These are phyloP conservation scores for Rutstroemia sp. DNA, from an alignment of 2,329 filamentous ascomycete genomes.

Conservation along the genomic window DNA sequence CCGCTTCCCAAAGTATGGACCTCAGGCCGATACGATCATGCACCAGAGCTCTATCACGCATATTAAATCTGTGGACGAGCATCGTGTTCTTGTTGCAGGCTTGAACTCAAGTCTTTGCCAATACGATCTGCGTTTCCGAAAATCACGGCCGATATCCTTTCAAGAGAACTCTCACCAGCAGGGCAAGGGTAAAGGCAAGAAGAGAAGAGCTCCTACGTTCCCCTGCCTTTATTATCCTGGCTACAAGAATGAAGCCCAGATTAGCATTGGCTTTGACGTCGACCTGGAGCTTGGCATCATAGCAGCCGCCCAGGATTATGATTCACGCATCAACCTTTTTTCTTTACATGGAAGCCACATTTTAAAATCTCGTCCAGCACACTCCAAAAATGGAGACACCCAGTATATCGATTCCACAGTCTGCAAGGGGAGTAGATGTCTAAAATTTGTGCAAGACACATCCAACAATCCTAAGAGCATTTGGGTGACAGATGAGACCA, in stretches of 20 bases:
- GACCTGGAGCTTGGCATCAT: constrained; percentile 40
- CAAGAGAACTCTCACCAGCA: background rate
- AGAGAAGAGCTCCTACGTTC: constrained; percentile 11
- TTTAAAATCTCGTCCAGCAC: constrained; percentile 7
- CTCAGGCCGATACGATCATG: constrained; percentile 18
- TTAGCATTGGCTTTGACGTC: constrained; percentile 46
- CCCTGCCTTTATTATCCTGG: constrained; percentile 42
- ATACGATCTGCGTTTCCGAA: constrained; percentile 47
- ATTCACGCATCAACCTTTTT: constrained; percentile 19
- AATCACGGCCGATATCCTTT: background rate
- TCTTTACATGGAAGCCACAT: constrained; percentile 20
- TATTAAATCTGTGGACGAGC: constrained; percentile 39
- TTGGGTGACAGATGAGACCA: constrained; percentile 1
- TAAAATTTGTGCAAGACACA: constrained; percentile 19
- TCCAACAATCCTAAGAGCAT: constrained; percentile 18
- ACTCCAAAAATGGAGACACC: background rate
- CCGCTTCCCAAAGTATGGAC: constrained; percentile 22
- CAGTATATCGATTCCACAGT: background rate
- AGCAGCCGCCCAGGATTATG: constrained; percentile 41
- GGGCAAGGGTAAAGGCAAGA: background rate
- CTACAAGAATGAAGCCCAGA: constrained; percentile 43
- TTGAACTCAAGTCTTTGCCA: constrained; percentile 42
- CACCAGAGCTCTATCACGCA: constrained; percentile 39
- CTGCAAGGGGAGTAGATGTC: constrained; percentile 9
- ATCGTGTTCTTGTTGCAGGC: constrained; percentile 47